Conservation (phyloP, 257 asterid genomes). For the Solanum ossicruentum region DNA sequence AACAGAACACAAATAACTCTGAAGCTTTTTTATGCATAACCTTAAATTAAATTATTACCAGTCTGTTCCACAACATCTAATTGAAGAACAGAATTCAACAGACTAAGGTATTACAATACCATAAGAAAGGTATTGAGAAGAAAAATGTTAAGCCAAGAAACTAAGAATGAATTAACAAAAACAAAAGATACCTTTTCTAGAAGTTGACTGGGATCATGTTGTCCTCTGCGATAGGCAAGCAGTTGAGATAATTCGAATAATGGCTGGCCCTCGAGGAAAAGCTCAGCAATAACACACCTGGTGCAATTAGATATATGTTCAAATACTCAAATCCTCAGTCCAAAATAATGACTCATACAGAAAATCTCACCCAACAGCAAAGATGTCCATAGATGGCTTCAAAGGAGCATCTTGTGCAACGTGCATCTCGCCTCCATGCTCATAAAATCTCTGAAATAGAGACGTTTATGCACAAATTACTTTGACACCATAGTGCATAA, state of each 20-base stretch:
- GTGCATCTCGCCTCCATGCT: conserved; percentile 84
- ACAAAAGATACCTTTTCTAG: conserved; percentile 63
- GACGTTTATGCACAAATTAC: background rate
- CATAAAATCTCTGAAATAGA: conserved; percentile 84
- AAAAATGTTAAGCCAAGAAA: background rate
- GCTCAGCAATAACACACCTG: conserved; percentile 99
- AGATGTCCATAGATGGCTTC: conserved; percentile 94
- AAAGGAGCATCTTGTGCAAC: conserved; percentile 70
- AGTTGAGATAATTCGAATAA: conserved; percentile 92
- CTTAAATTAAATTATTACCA: background rate
- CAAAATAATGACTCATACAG: conserved; percentile 1
- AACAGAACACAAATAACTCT: background rate
- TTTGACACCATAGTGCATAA: background rate
- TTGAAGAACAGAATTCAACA: background rate
- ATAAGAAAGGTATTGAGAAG: background rate
- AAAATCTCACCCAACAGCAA: conserved; percentile 87
- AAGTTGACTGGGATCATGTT: conserved; percentile 94
- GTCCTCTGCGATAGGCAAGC: conserved; percentile 98
- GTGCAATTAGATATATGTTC: conserved; percentile 4
- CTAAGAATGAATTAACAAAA: background rate
- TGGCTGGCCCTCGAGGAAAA: conserved; percentile 97
- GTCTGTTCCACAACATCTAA: background rate
- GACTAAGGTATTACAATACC: background rate
- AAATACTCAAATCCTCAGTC: background rate
- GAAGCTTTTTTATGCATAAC: background rate